Percentiles rank a stretch among this genome's conserved stretches.
Conservation (phyloP, 352 stramenopile genomes). For the Blastocystis sp. region DNA sequence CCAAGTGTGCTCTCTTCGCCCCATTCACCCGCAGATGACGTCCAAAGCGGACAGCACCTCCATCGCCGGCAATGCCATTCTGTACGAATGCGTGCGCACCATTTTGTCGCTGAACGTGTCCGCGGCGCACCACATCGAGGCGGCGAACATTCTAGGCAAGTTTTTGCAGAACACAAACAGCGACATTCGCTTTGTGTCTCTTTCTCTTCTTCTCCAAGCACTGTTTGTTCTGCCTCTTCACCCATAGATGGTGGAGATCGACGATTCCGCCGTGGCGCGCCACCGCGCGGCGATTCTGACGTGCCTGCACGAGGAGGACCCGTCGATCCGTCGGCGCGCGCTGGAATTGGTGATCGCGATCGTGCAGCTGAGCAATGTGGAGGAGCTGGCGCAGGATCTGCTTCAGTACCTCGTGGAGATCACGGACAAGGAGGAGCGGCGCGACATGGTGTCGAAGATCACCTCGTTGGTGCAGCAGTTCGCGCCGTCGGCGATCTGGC, state of each 20-base stretch:
- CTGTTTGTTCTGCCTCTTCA: neutral
- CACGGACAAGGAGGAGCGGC: conserved; percentile 88
- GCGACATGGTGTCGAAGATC: conserved; percentile 89
- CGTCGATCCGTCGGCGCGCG: conserved; percentile 95
- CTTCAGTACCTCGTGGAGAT: conserved; percentile 95
- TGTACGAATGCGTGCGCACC: conserved; percentile 98
- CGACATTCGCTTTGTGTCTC: conserved; percentile 99
- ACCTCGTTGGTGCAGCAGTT: conserved; percentile 81
- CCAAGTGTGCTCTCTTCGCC: neutral
- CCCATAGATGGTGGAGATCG: conserved; percentile 27
- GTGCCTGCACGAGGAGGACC: conserved; percentile 91
- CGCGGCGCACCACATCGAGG: conserved; percentile 36
- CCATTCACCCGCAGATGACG: conserved; percentile 85
- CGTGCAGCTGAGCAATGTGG: conserved; percentile 92
- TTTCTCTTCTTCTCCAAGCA: conserved; percentile 73
- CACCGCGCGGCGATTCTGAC: conserved; percentile 91
- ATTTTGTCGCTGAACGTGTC: conserved; percentile 22
- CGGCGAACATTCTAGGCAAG: conserved; percentile 92
- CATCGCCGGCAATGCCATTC: conserved; percentile 93
- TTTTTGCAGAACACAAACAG: conserved; percentile 98
- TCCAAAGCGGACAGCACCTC: conserved; percentile 98
- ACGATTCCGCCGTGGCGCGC: conserved; percentile 85
- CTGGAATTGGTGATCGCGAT: conserved; percentile 97
- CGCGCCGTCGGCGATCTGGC: conserved; percentile 79
- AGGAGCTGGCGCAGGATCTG: conserved; percentile 90